Percentiles rank a stretch among this genome's conserved stretches.
Evolutionary conservation across 73 alveolate species (phyloP).

Genomic region (Effrenium voratum): DNA sequence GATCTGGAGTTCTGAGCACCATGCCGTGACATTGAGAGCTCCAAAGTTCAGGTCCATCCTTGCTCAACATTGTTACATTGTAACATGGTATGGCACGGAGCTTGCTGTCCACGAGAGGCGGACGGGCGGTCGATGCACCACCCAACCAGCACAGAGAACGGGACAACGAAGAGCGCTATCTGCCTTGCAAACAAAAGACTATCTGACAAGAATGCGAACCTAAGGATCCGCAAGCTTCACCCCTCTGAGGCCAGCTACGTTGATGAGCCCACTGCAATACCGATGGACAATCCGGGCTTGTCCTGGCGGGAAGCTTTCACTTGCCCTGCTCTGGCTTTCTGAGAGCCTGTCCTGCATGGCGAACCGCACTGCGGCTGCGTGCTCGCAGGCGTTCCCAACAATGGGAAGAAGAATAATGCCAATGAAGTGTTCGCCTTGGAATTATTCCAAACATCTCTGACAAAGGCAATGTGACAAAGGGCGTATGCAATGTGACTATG

Average conservation of each 20-base stretch:
- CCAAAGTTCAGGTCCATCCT: slow-evolving; percentile 94
- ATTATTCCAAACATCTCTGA: neutral
- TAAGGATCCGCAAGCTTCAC: too few species aligned
- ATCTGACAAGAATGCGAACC: too few species aligned
- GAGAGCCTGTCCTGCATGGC: slow-evolving; percentile 78
- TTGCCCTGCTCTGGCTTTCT: neutral
- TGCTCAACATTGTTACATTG: too few species aligned
- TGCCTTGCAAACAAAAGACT: too few species aligned
- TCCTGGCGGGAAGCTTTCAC: neutral
- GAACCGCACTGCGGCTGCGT: slow-evolving; percentile 90
- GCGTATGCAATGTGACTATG: neutral
- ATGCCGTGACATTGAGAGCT: slow-evolving; percentile 84
- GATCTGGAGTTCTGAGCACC: neutral
- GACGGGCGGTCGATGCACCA: slow-evolving; percentile 78
- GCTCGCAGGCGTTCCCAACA: slow-evolving; percentile 93
- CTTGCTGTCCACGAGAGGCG: neutral
- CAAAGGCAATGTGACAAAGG: neutral
- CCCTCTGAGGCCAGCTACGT: slow-evolving; percentile 2
- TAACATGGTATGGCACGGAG: neutral
- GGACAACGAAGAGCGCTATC: slow-evolving; percentile 81
- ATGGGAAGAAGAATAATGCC: slow-evolving; percentile 84
- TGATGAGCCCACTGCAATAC: slow-evolving; percentile 86
- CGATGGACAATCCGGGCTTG: slow-evolving; percentile 85
- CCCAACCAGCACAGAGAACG: slow-evolving; percentile 72
- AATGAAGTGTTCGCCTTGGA: slow-evolving; percentile 61